phyloP scores from a whole-genome alignment of 2,329 filamentous ascomycete species.

The Fusarium avenaceum region DNA sequence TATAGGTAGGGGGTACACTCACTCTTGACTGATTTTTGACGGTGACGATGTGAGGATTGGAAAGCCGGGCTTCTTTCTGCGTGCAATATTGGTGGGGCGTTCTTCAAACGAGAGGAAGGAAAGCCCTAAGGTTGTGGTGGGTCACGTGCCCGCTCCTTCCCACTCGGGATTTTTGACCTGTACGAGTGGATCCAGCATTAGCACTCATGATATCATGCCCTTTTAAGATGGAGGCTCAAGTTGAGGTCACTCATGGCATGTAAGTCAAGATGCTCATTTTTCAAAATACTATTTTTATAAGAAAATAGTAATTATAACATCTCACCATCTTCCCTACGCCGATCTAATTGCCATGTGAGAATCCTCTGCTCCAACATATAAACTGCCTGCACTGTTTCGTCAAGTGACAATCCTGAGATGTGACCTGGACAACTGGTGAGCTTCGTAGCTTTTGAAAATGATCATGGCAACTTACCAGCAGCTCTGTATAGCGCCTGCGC shows the following conservation, averaged over 20 bases:
- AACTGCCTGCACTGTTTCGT: slow-evolving; percentile 54
- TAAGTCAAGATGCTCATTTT: slow-evolving; percentile 3
- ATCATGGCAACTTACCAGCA: slow-evolving; percentile 48
- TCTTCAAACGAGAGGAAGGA: slow-evolving; percentile 46
- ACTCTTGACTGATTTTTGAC: slow-evolving; percentile 71
- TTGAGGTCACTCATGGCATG: neutral
- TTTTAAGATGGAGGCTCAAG: slow-evolving; percentile 1
- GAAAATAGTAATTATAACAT: neutral
- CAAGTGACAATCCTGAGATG: slow-evolving; percentile 53
- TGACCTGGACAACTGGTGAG: slow-evolving; percentile 47
- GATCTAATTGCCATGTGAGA: slow-evolving; percentile 52
- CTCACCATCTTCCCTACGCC: slow-evolving; percentile 7
- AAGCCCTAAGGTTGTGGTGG: slow-evolving; percentile 55
- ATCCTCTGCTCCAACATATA: slow-evolving; percentile 57
- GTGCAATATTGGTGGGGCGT: slow-evolving; percentile 62
- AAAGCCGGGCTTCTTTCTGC: slow-evolving; percentile 53
- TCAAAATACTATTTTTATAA: neutral
- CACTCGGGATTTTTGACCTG: neutral
- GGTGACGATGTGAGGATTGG: slow-evolving; percentile 59
- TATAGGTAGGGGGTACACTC: slow-evolving; percentile 56
- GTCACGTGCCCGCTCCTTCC: slow-evolving; percentile 48
- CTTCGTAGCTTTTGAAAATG: neutral
- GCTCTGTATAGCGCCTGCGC: slow-evolving; percentile 53
- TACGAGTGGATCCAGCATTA: slow-evolving; percentile 15
- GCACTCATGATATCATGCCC: slow-evolving; percentile 30